Percentiles rank a stretch among this genome's conserved stretches.
Evolutionary conservation across 768 basidiomycete species (phyloP).

Genomic region (Podaxis sp.): DNA sequence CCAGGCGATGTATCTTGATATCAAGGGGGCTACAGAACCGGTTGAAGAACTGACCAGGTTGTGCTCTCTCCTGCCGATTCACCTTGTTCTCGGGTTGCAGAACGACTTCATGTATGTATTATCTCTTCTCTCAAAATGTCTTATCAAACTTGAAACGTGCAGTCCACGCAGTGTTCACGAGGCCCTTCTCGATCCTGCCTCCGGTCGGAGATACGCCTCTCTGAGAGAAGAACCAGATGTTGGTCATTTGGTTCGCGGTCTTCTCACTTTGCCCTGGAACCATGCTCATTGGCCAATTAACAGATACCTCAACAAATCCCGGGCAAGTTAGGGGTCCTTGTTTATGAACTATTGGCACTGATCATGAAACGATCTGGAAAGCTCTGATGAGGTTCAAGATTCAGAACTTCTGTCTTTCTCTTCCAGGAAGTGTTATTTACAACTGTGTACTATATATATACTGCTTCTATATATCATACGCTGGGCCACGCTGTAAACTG

Average conservation of each 20-base stretch:
- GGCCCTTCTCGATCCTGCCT: constrained; percentile 32
- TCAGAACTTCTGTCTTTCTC: not conserved
- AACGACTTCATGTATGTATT: constrained; percentile 40
- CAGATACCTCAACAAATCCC: constrained; percentile 19
- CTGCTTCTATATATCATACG: not conserved
- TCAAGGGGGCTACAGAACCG: constrained; percentile 52
- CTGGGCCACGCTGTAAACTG: no score
- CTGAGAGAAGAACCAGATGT: constrained; percentile 26
- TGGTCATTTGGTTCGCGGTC: constrained; percentile 30
- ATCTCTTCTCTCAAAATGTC: constrained; percentile 19
- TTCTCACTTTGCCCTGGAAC: not conserved
- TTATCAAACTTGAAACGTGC: not conserved
- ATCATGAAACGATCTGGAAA: constrained; percentile 1
- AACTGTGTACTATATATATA: not conserved
- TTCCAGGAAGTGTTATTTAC: not conserved
- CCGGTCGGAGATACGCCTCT: constrained; percentile 36
- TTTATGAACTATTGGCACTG: constrained; percentile 8
- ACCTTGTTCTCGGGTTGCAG: constrained; percentile 3
- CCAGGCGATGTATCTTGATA: constrained; percentile 66
- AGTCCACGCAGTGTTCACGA: constrained; percentile 38
- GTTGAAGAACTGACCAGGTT: constrained; percentile 43
- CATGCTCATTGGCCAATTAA: not conserved
- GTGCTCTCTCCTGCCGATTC: constrained; percentile 26
- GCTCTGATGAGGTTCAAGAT: not conserved
- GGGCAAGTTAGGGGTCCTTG: constrained; percentile 9